Evolutionary conservation across 768 basidiomycete genomes (phyloP).

Genomic region (Collybia sp.): DNA sequence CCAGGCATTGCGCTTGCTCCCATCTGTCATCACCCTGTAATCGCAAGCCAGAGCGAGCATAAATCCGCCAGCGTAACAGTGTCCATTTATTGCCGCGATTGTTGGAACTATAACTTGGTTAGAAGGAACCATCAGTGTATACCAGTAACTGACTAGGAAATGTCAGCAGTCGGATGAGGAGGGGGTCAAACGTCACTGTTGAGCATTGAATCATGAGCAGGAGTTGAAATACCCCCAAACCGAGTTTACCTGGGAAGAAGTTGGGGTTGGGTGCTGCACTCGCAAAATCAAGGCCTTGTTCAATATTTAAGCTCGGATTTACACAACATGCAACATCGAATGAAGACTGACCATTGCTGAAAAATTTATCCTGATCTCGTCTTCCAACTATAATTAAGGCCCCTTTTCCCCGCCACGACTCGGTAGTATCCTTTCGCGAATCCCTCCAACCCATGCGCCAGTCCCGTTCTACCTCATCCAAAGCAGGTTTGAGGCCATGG

Average conservation of each 20-base stretch:
- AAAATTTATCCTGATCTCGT: conserved; percentile 79
- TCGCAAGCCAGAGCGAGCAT: conserved; percentile 81
- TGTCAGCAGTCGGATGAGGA: conserved; percentile 61
- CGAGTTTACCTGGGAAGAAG: conserved; percentile 61
- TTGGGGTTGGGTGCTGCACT: conserved; percentile 45
- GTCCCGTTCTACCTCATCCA: conserved; percentile 67
- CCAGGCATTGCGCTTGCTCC: conserved; percentile 74
- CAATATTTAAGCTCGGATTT: not conserved
- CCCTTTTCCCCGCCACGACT: conserved; percentile 54
- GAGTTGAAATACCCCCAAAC: conserved; percentile 2
- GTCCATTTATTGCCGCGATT: conserved; percentile 78
- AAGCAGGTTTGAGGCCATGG: conserved; percentile 59
- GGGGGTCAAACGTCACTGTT: conserved; percentile 70
- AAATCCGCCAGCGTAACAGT: conserved; percentile 82
- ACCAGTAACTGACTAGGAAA: conserved; percentile 60
- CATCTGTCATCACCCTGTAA: conserved; percentile 86
- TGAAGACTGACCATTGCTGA: conserved; percentile 63
- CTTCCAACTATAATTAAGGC: conserved; percentile 76
- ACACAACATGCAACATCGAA: not conserved
- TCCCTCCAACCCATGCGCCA: conserved; percentile 57
- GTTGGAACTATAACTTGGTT: conserved; percentile 48
- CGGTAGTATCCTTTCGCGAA: conserved; percentile 31
- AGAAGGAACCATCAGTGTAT: not conserved
- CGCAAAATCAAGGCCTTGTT: conserved; percentile 59
- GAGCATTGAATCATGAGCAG: conserved; percentile 5